These are phyloP conservation scores for Populus hybrid DNA, from an alignment of 441 rosid species.

Conservation along the genomic window DNA sequence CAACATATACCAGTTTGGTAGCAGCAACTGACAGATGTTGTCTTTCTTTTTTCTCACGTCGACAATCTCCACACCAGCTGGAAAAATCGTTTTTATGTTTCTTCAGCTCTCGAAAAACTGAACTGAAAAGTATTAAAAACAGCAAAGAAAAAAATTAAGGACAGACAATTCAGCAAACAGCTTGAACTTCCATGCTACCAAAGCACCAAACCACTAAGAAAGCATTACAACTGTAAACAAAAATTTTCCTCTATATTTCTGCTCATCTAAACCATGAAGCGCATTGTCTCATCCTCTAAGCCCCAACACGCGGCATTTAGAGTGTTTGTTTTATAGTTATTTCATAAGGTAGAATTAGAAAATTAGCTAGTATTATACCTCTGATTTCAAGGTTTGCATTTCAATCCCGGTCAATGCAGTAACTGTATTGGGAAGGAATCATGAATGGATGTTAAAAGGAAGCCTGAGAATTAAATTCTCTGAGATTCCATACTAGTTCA, in stretches of 20 bases:
- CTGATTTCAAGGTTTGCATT: not conserved
- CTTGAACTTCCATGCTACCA: not conserved
- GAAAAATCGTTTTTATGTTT: conserved; percentile 68
- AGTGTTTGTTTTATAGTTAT: not conserved
- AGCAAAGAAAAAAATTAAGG: not conserved
- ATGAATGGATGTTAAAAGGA: not conserved
- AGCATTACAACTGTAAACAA: not conserved
- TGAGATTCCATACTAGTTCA: not conserved
- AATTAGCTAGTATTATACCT: not conserved
- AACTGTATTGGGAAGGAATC: not conserved
- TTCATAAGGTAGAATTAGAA: not conserved
- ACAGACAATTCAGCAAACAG: not conserved
- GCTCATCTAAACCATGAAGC: not conserved
- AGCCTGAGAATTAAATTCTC: not conserved
- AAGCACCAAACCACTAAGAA: not conserved
- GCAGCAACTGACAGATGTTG: conserved; percentile 46
- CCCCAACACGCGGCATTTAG: not conserved
- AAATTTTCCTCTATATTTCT: not conserved
- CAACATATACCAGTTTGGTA: conserved; percentile 48
- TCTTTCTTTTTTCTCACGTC: conserved; percentile 54
- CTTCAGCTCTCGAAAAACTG: conserved; percentile 81
- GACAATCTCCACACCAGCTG: conserved; percentile 86
- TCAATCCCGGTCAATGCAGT: not conserved
- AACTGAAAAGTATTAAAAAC: conserved; percentile 35
- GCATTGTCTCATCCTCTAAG: not conserved